A percentile compares a stretch with the other conserved stretches of the same genome.
These are phyloP conservation scores for Cornus suecica DNA, from an alignment of 148 eudicot species.

Conservation along the genomic window DNA sequence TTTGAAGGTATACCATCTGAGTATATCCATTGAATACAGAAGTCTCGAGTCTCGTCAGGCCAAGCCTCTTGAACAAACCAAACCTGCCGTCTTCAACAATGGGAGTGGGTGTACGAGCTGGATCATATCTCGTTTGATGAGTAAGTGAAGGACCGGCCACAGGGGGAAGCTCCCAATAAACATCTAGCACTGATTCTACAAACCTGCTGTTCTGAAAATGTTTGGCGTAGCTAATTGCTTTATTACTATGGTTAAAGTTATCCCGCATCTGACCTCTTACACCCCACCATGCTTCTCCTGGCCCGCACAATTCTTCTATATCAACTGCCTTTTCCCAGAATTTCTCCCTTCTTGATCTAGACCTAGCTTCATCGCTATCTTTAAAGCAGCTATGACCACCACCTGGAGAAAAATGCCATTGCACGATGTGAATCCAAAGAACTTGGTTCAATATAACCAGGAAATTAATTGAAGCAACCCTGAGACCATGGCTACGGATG, in stretches of 20 bases:
- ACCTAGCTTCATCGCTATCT: constrained; percentile 91
- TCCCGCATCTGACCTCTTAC: constrained; percentile 89
- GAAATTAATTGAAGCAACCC: not conserved
- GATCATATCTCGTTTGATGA: constrained; percentile 93
- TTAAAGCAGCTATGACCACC: constrained; percentile 98
- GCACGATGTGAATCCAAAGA: not conserved
- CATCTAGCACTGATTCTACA: constrained; percentile 82
- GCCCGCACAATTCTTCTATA: constrained; percentile 77
- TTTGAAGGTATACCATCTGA: constrained; percentile 89
- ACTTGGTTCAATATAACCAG: not conserved
- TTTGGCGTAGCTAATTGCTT: constrained; percentile 52
- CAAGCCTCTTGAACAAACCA: constrained; percentile 74
- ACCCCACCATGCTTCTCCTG: constrained; percentile 97
- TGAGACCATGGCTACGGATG: not conserved
- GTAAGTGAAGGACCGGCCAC: constrained; percentile 95
- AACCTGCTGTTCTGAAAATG: constrained; percentile 89
- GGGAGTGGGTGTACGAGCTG: constrained; percentile 72
- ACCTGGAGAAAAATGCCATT: constrained; percentile 37
- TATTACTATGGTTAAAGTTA: constrained; percentile 88
- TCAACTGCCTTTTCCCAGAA: constrained; percentile 97
- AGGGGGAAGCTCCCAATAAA: constrained; percentile 97
- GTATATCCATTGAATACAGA: constrained; percentile 94
- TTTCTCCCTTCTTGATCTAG: constrained; percentile 62
- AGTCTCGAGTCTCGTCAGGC: constrained; percentile 52
- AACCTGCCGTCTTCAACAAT: constrained; percentile 93